Conservation (phyloP, 306 rosid species). For the Canavalia gladiata region DNA sequence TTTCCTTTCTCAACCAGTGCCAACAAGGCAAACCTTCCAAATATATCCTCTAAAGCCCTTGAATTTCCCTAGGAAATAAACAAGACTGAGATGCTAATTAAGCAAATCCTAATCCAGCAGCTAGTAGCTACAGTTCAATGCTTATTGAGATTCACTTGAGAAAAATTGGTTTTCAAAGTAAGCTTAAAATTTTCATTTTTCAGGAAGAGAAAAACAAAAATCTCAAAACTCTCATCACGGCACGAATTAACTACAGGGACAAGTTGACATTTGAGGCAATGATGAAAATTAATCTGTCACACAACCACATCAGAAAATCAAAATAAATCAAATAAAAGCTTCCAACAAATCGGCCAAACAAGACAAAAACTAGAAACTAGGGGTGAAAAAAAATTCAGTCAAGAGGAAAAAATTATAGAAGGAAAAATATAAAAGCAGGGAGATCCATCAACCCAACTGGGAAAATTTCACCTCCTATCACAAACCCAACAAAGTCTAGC, state of each 20-base stretch:
- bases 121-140: neutral
- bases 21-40: slow-evolving; percentile 5
- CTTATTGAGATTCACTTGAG: neutral
- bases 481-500: too few species aligned
- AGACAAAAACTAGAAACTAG: too few species aligned
- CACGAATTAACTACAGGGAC: neutral
- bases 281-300: too few species aligned
- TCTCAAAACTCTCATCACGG: neutral
- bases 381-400: too few species aligned
- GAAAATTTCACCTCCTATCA: too few species aligned
- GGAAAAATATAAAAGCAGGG: too few species aligned
- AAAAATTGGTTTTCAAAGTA: neutral
- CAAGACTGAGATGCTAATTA: neutral
- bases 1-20: neutral
- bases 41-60: neutral
- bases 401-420: too few species aligned
- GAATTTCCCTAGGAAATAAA: slow-evolving; percentile 10
- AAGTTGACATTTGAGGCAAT: too few species aligned
- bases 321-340: too few species aligned
- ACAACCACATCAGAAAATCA: too few species aligned
- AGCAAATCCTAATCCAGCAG: neutral
- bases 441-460: too few species aligned
- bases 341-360: too few species aligned
- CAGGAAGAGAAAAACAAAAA: neutral
- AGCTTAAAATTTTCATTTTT: neutral